These are phyloP conservation scores for Auriscalpium orientale DNA, from an alignment of 768 basidiomycete species.

Conservation along the genomic window DNA sequence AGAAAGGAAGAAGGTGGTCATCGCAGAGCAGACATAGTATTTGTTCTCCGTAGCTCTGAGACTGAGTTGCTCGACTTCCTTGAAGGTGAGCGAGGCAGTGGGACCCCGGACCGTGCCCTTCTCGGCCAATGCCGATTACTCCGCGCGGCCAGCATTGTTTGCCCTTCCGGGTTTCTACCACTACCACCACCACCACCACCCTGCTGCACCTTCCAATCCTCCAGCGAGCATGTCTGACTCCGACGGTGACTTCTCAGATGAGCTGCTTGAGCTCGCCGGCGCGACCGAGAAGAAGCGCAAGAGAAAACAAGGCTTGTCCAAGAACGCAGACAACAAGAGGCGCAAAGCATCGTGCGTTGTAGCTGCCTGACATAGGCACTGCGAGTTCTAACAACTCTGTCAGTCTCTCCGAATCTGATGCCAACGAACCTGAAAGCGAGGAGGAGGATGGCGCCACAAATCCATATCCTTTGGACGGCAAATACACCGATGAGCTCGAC, in stretches of 20 bases:
- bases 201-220: slow-evolving; percentile 7
- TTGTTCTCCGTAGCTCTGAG: neutral
- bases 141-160: neutral
- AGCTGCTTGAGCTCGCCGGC: slow-evolving; percentile 76
- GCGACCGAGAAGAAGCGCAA: slow-evolving; percentile 59
- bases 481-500: slow-evolving; percentile 82
- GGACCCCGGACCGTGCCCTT: too few species aligned
- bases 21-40: slow-evolving; percentile 63
- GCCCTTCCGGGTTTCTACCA: neutral
- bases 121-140: too few species aligned
- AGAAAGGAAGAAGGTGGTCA: slow-evolving; percentile 82
- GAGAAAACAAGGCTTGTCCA: slow-evolving; percentile 42
- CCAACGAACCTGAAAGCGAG: slow-evolving; percentile 54
- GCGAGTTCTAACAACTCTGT: neutral
- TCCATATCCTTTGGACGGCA: slow-evolving; percentile 86
- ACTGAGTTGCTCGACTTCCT: neutral
- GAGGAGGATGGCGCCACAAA: slow-evolving; percentile 46
- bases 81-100: neutral
- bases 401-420: slow-evolving; percentile 43
- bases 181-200: neutral
- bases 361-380: neutral
- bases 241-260: slow-evolving; percentile 51
- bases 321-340: slow-evolving; percentile 47
- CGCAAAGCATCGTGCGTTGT: slow-evolving; percentile 63
- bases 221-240: slow-evolving; percentile 38